Base-by-base conservation (phyloP, 2,329 filamentous ascomycete species). In the Xylaria sp. region DNA sequence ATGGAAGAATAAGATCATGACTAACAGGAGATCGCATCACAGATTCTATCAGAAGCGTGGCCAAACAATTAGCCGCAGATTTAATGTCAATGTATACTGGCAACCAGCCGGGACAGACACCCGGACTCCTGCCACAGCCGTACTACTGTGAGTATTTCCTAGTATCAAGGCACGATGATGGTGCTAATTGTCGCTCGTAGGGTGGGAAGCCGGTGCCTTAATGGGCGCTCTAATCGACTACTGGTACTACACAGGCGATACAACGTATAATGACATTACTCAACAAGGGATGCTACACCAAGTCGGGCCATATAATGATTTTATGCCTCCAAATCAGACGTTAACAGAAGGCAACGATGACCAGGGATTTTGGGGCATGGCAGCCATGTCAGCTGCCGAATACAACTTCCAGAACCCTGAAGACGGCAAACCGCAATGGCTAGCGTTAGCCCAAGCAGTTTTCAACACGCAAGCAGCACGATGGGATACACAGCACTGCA, bases 211-310 rank as follows among this genome's bases (percentile, higher is more conserved):
- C 12, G 92, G 92, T 61, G 91, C 91, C 65, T 89, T 94, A 83
- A 85, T 90, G 80, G 88, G 87, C 25, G 84, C 91, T 2, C 82
- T 96, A 70, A 84, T 97, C 62, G 92, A 96, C 75, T 96, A 96
- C 79, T 97, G 92, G 92, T 92, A 90, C 77, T 93, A 93, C 78
- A 95, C 92, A 0, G 90, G 90, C 23, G 92, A 95, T 76, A 81
- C 85, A 3, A 85, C 86, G 40, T 96, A 92, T 81, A 94, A 94
- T 77, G 82, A 89, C 18, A 81, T 92, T 50, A 87, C 88, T 18
- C 85, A 84, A 42, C 84, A 92, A 71, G 93, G 87, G 13, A 85
- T 97, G 73, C 84, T 94, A 55, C 90, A 87, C 77, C 93, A 97
- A 79, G 88, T 91, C 62, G 93, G 93, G 63, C 85, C 88, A 1